phyloP scores from a whole-genome alignment of 495 filamentous ascomycete genomes.

The Cudoniella acicularis region DNA sequence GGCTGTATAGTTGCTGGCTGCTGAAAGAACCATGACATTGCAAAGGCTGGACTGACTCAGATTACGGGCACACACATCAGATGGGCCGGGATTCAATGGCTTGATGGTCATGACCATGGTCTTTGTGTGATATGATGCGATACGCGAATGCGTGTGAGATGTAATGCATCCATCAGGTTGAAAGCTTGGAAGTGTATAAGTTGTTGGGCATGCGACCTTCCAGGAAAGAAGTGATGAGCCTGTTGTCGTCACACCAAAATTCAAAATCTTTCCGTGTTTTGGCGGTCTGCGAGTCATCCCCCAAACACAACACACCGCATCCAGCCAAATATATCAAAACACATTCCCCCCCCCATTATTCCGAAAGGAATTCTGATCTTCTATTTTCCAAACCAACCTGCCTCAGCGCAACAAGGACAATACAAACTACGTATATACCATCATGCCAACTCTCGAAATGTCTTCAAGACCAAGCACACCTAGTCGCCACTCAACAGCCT shows the following conservation, averaged over 20 bases:
- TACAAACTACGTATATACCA: background rate
- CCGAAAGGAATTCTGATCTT: background rate
- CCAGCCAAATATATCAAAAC: background rate
- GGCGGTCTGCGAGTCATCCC: background rate
- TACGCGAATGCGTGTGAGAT: background rate
- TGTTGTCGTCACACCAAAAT: background rate
- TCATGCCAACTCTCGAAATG: background rate
- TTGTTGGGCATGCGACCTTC: too few species aligned
- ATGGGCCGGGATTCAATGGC: background rate
- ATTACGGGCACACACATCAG: too few species aligned
- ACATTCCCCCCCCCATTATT: background rate
- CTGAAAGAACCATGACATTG: background rate
- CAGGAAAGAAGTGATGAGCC: background rate
- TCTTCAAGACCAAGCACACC: background rate
- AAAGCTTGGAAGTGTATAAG: background rate
- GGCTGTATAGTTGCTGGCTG: background rate
- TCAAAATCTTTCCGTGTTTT: background rate
- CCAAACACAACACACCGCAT: background rate
- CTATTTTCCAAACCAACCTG: background rate
- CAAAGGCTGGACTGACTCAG: background rate
- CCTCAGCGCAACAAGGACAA: background rate
- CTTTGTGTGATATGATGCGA: background rate
- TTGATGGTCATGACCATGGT: background rate
- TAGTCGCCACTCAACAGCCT: background rate
- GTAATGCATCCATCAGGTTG: background rate